Evolutionary conservation across 148 eudicot genomes (phyloP).

Genomic region (Camellia sinensis): DNA sequence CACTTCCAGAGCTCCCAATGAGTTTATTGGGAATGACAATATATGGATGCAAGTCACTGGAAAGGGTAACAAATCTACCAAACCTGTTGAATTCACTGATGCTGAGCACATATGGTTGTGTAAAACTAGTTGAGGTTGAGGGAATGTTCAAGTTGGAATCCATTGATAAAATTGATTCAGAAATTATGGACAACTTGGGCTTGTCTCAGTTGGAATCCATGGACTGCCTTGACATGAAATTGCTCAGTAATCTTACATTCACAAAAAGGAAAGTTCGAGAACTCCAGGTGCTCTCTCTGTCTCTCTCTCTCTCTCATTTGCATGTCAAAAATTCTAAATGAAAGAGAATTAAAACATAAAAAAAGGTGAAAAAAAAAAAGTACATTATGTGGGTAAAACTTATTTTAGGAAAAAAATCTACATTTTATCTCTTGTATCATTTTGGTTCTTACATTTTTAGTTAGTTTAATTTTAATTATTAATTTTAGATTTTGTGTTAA

Average conservation of each 20-base stretch:
- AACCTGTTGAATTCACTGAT: not conserved
- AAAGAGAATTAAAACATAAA: too few species aligned
- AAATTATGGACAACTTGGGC: not conserved
- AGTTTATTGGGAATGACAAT: not conserved
- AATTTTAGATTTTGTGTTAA: too few species aligned
- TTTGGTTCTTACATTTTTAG: too few species aligned
- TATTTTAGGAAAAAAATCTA: too few species aligned
- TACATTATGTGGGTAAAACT: too few species aligned
- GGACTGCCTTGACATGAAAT: not conserved
- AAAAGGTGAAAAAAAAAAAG: too few species aligned
- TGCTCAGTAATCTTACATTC: not conserved
- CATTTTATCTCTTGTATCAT: too few species aligned
- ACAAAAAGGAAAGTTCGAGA: not conserved
- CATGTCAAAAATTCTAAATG: too few species aligned
- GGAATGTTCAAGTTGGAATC: constrained; percentile 4
- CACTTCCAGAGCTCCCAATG: constrained; percentile 3
- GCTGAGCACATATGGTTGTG: not conserved
- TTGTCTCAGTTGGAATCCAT: not conserved
- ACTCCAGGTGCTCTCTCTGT: not conserved
- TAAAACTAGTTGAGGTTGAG: not conserved
- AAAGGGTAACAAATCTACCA: not conserved
- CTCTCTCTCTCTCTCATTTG: not conserved
- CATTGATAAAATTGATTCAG: not conserved
- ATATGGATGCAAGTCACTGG: not conserved
- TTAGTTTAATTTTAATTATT: too few species aligned